A percentile compares a stretch with the other conserved stretches of the same genome.
These are phyloP conservation scores for Volvox carteri DNA, from an alignment of 163 green algal species.

Conservation along the genomic window DNA sequence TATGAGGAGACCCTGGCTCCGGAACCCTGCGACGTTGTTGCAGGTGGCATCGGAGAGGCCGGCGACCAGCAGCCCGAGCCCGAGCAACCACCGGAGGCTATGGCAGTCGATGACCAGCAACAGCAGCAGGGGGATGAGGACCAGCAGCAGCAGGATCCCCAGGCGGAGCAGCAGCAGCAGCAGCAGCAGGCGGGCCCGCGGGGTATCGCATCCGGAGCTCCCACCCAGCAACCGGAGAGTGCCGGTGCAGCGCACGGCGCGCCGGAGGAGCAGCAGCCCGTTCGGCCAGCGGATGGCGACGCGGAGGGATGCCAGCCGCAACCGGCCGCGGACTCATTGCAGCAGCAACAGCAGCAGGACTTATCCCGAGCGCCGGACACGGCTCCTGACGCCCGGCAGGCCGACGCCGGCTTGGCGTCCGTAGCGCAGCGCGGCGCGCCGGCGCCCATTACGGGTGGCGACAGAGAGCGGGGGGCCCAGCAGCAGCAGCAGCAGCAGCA, in stretches of 20 bases:
- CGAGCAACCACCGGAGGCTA: conserved; percentile 32
- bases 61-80: conserved; percentile 17
- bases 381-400: conserved; percentile 35
- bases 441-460: conserved; percentile 45
- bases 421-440: conserved; percentile 32
- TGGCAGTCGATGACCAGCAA: conserved; percentile 10
- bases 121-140: conserved; percentile 47
- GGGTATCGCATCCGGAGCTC: conserved; percentile 68
- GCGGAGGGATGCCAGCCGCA: conserved; percentile 51
- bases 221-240: conserved; percentile 54
- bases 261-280: conserved; percentile 62
- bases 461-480: conserved; percentile 28
- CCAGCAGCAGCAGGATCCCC: conserved; percentile 45
- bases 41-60: conserved; percentile 27
- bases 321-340: neutral
- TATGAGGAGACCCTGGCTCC: no score
- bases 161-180: conserved; percentile 64
- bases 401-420: conserved; percentile 41
- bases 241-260: conserved; percentile 38
- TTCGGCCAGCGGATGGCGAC: conserved; percentile 50
- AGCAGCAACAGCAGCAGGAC: conserved; percentile 52
- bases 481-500: conserved; percentile 51
- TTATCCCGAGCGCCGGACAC: conserved; percentile 34
- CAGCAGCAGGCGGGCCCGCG: conserved; percentile 73
- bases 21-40: no score